Evolutionary conservation across 495 filamentous ascomycete genomes (phyloP), one percentile per base, ranked within the genome.

Genomic region (Penicillium subrubescens): DNA sequence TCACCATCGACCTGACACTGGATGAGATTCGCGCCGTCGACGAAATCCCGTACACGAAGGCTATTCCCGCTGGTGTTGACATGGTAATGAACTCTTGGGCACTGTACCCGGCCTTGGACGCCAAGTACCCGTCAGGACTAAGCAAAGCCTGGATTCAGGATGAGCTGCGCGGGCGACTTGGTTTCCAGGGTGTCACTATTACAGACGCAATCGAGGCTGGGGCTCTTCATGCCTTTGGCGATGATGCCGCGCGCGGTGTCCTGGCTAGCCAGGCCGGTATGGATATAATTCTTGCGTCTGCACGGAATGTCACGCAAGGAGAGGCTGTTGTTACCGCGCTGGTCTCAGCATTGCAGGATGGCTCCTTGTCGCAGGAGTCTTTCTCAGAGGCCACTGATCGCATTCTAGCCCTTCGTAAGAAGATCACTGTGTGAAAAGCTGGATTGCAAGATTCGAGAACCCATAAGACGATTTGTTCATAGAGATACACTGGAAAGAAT

Each of bases 21-120:
- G 60, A 71, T 0, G 67, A 71, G 23, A 56, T 78, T 19, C 68
- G 66, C 0, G n/a, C 55, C 12, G 62, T 75, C 5, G 72, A 78
- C 44, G 71, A 72, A 62, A 55, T 44, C 14, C 73, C 73, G 0
- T 78, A 77, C 31, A 43, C 52, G 0, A 34, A 64, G 19, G 73
- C 72, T 2, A 76, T 78, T 33, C 41, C 63, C 1, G 71, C 75
- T 5, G 76, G 70, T 4, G 62, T 78, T 1, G 67, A 73, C 34
- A 75, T 78, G 72, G 68, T 78, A 0, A 78, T 78, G 76, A 61
- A 63, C 6, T 77, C 75, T 10, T 77, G 76, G 76, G 72, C 74
- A 10, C 14, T 77, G 3, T 78, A 79, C 41, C 74, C 75, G 1
- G 72, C 67, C 4, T 41, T 79, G 7, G 76, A 79, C 33, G 19